Base-by-base conservation (phyloP, 1,284 basidiomycete genomes). In the Fomitopsis schrenkii region DNA sequence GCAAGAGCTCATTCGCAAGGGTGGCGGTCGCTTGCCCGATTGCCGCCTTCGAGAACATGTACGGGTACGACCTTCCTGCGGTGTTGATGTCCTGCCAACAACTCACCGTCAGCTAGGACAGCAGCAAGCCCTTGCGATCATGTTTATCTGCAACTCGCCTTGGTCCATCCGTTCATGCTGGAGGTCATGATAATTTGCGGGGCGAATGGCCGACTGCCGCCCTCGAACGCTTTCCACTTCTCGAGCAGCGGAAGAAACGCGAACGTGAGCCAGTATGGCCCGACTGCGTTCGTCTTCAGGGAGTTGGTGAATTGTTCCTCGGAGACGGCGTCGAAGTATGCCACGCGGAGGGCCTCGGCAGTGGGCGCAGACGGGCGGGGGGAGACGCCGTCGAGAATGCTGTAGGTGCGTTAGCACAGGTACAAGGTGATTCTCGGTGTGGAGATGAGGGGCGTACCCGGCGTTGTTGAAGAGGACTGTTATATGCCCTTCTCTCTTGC, bases 101-200 rank as follows among this genome's bases (percentile, higher is more conserved):
- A 15, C 12, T 40, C 38, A 8, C 14, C 38, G 6, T 36, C 35
- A 36, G 35, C 35, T 22, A 36, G 10, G 6, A 36, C 12, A 12
- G 38, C 35, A 59, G 6, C 1, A 33, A 40, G 17, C 15, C 3
- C 36, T 26, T 12, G 17, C 15, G 44, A 30, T 2, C 8, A 19
- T 41, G 36, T 10, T 9, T 4, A 22, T 17, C 8, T 5, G n/a
- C 19, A 28, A 12, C 62, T 6, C 26, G 76, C 78, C 74, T 83
- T 82, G 19, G 80, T 79, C 81, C 80, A 83, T 0, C 80, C 81
- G 64, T 81, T 82, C 80, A 82, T 81, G 59, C 79, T 81, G 56
- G 77, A 79, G 1, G 81, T 83, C 79, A 82, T 82, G 52, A 83
- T 70, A 30, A 83, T 71, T 67, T 82, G 80, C 1, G 81, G 80